Percentiles rank a stretch among this genome's conserved stretches.
Evolutionary conservation across 805 yeast species (phyloP).

Genomic region (Henningerozyma blattae): DNA sequence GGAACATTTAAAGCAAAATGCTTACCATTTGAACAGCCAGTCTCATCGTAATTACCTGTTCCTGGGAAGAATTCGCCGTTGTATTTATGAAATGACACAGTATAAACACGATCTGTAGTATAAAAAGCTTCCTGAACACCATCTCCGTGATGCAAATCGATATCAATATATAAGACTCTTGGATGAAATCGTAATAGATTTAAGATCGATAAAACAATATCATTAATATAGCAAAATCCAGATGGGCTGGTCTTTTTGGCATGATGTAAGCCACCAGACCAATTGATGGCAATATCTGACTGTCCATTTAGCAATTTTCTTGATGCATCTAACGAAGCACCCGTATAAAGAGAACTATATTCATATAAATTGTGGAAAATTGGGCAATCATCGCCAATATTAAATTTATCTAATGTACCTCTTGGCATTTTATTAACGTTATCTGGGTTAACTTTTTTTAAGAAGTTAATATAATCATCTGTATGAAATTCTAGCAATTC

Average conservation of each 20-base stretch:
- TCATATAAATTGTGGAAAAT: constrained; percentile 71
- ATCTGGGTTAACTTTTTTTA: constrained; percentile 68
- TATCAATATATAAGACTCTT: constrained; percentile 77
- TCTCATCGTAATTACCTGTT: constrained; percentile 76
- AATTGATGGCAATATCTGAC: constrained; percentile 84
- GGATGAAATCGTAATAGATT: constrained; percentile 74
- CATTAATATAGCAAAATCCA: constrained; percentile 86
- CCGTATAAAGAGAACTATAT: constrained; percentile 70
- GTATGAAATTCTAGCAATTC: constrained; percentile 78
- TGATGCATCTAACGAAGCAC: constrained; percentile 86
- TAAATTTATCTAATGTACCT: constrained; percentile 47
- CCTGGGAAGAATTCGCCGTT: constrained; percentile 89
- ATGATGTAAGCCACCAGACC: constrained; percentile 90
- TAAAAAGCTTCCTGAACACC: constrained; percentile 94
- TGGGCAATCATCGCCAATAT: constrained; percentile 92
- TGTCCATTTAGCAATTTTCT: constrained; percentile 70
- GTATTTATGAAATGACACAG: constrained; percentile 82
- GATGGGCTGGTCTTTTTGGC: constrained; percentile 85
- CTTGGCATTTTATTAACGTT: constrained; percentile 43
- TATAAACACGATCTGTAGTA: constrained; percentile 84
- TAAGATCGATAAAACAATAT: constrained; percentile 74
- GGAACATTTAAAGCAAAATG: constrained; percentile 81
- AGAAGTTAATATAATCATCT: constrained; percentile 72
- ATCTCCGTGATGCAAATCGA: constrained; percentile 89
- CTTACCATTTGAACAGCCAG: constrained; percentile 77